Evolutionary conservation across 441 rosid species (phyloP).

Genomic region (Populus hybrid): DNA sequence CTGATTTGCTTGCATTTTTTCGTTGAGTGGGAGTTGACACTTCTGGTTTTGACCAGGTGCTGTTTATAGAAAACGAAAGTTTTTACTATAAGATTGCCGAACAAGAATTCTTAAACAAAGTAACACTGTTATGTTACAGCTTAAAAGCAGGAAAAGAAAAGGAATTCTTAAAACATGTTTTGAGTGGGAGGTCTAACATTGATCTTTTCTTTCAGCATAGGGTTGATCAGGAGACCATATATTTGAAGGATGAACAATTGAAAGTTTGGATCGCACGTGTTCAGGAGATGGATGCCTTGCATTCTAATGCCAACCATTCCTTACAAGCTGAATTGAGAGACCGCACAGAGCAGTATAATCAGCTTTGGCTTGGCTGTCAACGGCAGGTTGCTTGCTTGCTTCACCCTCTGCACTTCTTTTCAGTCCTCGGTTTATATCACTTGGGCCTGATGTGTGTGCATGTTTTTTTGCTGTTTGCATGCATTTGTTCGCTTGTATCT

Average conservation of each 20-base stretch:
- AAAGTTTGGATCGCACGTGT: slow-evolving; percentile 78
- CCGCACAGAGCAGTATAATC: slow-evolving; percentile 83
- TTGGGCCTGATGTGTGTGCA: neutral
- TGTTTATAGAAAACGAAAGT: neutral
- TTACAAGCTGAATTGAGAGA: slow-evolving; percentile 82
- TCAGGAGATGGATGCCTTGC: slow-evolving; percentile 89
- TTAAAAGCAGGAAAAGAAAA: no score
- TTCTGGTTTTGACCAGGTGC: neutral
- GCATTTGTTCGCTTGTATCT: neutral
- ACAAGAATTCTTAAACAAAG: neutral
- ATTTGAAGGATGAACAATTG: slow-evolving; percentile 85
- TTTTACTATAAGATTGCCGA: neutral
- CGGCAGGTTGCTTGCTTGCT: slow-evolving; percentile 65
- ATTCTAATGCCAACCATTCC: slow-evolving; percentile 64
- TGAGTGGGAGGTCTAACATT: slow-evolving; percentile 21
- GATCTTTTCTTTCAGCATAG: slow-evolving; percentile 59
- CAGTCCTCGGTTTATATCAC: neutral
- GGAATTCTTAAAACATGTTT: neutral
- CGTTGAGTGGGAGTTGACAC: neutral
- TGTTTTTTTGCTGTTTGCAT: neutral
- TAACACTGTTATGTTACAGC: neutral
- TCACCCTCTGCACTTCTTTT: slow-evolving; percentile 9
- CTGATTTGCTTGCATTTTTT: neutral
- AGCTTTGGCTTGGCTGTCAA: slow-evolving; percentile 91
- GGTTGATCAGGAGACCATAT: slow-evolving; percentile 80